Percentiles rank a stretch among this genome's conserved stretches.
Evolutionary conservation across 163 green algal genomes (phyloP).

Genomic region (Volvox carteri): DNA sequence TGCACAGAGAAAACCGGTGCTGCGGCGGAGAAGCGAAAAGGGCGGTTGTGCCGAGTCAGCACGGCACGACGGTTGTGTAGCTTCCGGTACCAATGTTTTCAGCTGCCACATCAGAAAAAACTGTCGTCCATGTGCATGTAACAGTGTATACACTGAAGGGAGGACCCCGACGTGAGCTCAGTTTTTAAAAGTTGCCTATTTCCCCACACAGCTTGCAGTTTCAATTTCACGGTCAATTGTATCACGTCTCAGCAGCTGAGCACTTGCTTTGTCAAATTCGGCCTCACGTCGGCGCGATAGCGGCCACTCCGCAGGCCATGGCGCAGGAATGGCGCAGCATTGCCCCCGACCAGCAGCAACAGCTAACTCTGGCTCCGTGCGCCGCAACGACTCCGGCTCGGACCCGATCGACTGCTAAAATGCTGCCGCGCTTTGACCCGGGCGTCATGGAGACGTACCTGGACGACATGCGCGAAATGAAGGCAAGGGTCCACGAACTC

Average conservation of each 20-base stretch:
- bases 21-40: background rate
- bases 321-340: constrained; percentile 14
- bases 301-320: background rate
- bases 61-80: background rate
- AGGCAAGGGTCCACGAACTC: constrained; percentile 70
- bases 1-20: background rate
- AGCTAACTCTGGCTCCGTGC: constrained; percentile 20
- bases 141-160: too few species aligned
- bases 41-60: constrained; percentile 6
- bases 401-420: constrained; percentile 36
- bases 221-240: background rate
- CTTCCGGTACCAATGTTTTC: constrained; percentile 1
- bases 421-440: constrained; percentile 78
- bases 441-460: constrained; percentile 85
- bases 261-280: background rate
- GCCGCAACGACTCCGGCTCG: background rate
- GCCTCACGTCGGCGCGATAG: background rate
- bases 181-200: background rate
- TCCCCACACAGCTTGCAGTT: too few species aligned
- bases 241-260: too few species aligned
- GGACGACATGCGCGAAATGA: constrained; percentile 76
- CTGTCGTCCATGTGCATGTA: background rate
- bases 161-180: too few species aligned
- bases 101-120: background rate
- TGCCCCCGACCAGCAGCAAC: background rate